Evolutionary conservation across 768 basidiomycete genomes (phyloP), one percentile per base, ranked within the genome.

Genomic region (Mycena haematopus): DNA sequence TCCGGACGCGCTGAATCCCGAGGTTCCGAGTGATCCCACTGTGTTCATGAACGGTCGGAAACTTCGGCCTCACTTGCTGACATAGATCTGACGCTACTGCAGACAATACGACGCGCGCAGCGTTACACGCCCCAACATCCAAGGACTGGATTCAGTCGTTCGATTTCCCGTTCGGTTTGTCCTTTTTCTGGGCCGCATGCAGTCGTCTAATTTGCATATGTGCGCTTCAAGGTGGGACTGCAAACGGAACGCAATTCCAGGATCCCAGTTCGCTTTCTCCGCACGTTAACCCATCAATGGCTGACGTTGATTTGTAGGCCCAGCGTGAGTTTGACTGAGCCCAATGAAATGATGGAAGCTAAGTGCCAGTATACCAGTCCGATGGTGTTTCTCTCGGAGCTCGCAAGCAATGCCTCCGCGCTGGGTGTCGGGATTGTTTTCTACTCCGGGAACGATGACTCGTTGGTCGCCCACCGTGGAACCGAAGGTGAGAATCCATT

Each of bases 91-190:
- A 52, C 8, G 15, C 27, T 51, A 24, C 44, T 14, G 3, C 46
- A 66, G 87, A 89, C 66, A 75, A 79, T 42, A 77, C 70, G 42
- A 84, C 83, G 17, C 79, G 84, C 45, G 73, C 80, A 27, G 89
- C 89, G 1, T 71, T 92, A 19, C 89, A 92, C 71, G 89, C 89
- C 2, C 89, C 90, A 2, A 83, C 79, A 6, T 89, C 82, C 68
- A 80, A 81, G 67, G 69, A 84, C 53, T 84, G 83, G 81, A 65
- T 42, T 0, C 3, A 19, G 0, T 51, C 52, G 60, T 31, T 56
- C 72, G 65, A 62, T 52, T 49, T 80, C 77, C 68, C 59, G 70
- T 24, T 82, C 74, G 65, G 74, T 77, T 52, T 77, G 60, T 54
- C 19, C 2, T 52, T 42, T 13, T 19, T 17, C n/a, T 2, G 14